Evolutionary conservation across 228 moss, liverwort and hornwort species (phyloP).

Genomic region (Sphagnum fallax): DNA sequence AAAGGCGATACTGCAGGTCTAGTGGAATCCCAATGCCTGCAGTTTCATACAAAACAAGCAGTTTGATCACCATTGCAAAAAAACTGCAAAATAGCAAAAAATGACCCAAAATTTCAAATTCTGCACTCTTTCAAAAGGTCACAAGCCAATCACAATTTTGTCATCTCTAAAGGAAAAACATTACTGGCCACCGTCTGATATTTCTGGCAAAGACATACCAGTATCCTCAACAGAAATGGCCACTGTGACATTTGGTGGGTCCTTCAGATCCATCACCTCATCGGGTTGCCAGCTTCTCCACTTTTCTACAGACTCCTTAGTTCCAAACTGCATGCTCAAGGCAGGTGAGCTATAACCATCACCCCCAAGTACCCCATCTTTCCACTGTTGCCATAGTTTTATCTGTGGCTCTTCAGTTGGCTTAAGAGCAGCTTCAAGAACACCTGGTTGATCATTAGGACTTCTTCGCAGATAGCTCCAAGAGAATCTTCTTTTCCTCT

Average conservation of each 20-base stretch:
- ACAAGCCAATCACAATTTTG: no score
- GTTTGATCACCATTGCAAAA: background rate
- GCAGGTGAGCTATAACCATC: no score
- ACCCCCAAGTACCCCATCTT: no score
- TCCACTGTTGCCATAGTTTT: no score
- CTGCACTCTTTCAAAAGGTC: background rate
- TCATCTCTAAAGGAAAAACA: no score
- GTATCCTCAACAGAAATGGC: conserved; percentile 85
- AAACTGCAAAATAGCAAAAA: background rate
- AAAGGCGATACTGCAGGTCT: conserved; percentile 50
- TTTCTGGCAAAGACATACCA: conserved; percentile 16
- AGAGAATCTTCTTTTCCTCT: no score
- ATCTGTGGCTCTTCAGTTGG: no score
- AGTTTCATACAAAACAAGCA: background rate
- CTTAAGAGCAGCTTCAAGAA: no score
- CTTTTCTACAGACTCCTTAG: conserved; percentile 33
- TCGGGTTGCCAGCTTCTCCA: conserved; percentile 66
- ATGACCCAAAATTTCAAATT: background rate
- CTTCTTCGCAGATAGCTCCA: no score
- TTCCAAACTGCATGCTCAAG: conserved; percentile 57
- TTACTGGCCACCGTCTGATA: no score
- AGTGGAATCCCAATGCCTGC: conserved; percentile 62
- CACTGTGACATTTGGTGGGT: conserved; percentile 33
- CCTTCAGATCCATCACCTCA: conserved; percentile 7
- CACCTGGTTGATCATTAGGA: no score